Evolutionary conservation across 2,329 filamentous ascomycete species (phyloP).

Genomic region (Purpureocillium lavendulum): DNA sequence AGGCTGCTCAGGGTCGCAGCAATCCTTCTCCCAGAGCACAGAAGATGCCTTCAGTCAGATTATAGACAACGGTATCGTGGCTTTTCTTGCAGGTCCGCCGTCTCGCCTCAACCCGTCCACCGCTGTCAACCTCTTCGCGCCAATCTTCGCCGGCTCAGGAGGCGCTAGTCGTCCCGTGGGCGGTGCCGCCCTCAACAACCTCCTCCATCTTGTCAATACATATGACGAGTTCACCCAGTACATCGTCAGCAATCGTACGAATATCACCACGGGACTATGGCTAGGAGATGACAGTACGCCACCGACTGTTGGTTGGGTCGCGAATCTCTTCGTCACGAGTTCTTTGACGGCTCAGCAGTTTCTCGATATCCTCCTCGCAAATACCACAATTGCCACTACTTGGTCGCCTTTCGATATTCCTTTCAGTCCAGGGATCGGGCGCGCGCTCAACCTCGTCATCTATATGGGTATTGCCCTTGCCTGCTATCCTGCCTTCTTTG

Average conservation of each 20-base stretch:
- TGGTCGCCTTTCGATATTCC: constrained; percentile 72
- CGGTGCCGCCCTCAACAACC: constrained; percentile 12
- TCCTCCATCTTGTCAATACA: constrained; percentile 52
- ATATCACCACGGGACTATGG: constrained; percentile 71
- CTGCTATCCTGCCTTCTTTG: constrained; percentile 78
- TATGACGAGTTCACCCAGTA: constrained; percentile 61
- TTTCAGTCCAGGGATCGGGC: constrained; percentile 58
- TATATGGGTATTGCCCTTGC: constrained; percentile 76
- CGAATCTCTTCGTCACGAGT: constrained; percentile 48
- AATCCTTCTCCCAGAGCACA: constrained; percentile 31
- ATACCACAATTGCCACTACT: constrained; percentile 60
- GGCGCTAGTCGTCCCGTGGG: constrained; percentile 10
- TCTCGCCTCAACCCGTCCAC: constrained; percentile 25
- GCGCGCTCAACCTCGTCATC: constrained; percentile 68
- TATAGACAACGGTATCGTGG: constrained; percentile 12
- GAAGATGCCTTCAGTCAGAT: constrained; percentile 30
- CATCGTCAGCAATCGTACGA: constrained; percentile 53
- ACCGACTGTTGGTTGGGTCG: constrained; percentile 65
- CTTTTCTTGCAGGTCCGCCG: constrained; percentile 23
- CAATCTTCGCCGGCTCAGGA: constrained; percentile 25
- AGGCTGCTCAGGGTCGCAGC: constrained; percentile 42
- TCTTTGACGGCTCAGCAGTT: constrained; percentile 57
- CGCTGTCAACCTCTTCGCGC: constrained; percentile 26
- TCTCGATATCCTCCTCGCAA: constrained; percentile 57
- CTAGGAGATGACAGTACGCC: constrained; percentile 51